phyloP scores from a whole-genome alignment of 2,329 filamentous ascomycete genomes.

The Huntiella bhutanensis region DNA sequence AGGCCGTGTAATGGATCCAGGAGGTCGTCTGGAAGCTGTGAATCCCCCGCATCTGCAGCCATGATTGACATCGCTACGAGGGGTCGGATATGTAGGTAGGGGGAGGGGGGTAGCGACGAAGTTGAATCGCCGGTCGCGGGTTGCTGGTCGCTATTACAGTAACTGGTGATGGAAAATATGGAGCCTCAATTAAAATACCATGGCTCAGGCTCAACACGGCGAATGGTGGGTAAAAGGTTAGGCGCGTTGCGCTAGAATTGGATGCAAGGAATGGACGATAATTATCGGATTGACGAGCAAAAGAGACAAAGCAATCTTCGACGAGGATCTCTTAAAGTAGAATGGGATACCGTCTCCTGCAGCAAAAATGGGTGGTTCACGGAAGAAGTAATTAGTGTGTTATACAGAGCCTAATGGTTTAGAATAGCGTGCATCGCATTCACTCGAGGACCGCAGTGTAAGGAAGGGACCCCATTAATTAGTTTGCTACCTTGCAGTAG shows the following conservation, averaged over 20 bases:
- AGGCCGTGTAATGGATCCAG: constrained; percentile 4
- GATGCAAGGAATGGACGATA: neutral
- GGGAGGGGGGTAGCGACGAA: neutral
- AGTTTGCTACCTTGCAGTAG: too few species aligned
- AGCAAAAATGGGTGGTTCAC: neutral
- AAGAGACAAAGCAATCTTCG: constrained; percentile 10
- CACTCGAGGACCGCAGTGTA: too few species aligned
- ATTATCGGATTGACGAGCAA: neutral
- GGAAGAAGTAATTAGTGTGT: too few species aligned
- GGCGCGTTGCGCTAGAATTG: neutral
- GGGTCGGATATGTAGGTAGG: neutral
- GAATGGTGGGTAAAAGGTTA: neutral
- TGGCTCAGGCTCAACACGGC: neutral
- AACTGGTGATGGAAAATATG: constrained; percentile 4
- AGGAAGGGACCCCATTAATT: too few species aligned
- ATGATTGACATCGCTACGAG: constrained; percentile 6
- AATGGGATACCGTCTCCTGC: constrained; percentile 8
- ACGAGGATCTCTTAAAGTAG: constrained; percentile 2
- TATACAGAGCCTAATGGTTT: too few species aligned
- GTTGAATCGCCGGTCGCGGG: neutral
- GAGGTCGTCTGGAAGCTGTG: constrained; percentile 4
- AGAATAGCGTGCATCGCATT: too few species aligned
- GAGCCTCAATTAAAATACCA: constrained; percentile 11
- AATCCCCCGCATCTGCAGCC: constrained; percentile 7
- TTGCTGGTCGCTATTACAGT: neutral